These are phyloP conservation scores for Neurospora sp. DNA, from an alignment of 495 filamentous ascomycete species.

Conservation along the genomic window DNA sequence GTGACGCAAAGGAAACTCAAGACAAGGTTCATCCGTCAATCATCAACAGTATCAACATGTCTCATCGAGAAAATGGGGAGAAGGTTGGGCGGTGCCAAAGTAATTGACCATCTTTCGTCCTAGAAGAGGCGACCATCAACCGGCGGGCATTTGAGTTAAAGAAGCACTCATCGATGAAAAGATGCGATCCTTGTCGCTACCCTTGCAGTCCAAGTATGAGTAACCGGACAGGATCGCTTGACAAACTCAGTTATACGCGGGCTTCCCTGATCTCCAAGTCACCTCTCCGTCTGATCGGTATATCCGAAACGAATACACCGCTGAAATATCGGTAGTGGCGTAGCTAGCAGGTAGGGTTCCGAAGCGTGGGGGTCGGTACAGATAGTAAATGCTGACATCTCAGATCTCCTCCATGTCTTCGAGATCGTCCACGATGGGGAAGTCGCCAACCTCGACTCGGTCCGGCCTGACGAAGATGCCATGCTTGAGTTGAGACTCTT, in stretches of 20 bases:
- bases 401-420: constrained; percentile 86
- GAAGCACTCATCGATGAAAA: not conserved
- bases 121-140: not conserved
- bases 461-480: constrained; percentile 88
- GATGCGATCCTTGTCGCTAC: not conserved
- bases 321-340: not conserved
- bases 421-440: constrained; percentile 58
- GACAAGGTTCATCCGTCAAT: not conserved
- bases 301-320: not conserved
- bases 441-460: constrained; percentile 82
- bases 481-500: constrained; percentile 49
- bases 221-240: not conserved
- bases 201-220: not conserved
- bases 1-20: not conserved
- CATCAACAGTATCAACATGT: not conserved
- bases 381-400: constrained; percentile 13
- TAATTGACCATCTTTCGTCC: not conserved
- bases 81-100: not conserved
- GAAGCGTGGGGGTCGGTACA: not conserved
- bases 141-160: not conserved
- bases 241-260: not conserved
- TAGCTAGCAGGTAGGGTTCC: not conserved
- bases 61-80: not conserved
- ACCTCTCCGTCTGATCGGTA: not conserved
- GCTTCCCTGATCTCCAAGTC: not conserved